A percentile compares a stretch with the other conserved stretches of the same genome.
Conservation (phyloP, 2,329 filamentous ascomycete genomes). For the Aureobasidium sp. region DNA sequence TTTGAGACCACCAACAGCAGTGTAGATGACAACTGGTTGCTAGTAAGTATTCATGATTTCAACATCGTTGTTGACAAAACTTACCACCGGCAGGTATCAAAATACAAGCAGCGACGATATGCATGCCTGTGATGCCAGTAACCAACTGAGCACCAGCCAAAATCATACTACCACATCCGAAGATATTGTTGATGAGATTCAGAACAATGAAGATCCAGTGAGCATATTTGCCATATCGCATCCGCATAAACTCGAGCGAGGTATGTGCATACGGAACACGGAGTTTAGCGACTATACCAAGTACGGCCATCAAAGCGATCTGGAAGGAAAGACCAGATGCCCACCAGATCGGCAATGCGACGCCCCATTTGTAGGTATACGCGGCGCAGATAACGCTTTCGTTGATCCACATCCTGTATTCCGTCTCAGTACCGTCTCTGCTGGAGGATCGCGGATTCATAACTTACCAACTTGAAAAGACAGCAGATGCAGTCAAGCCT, state of each 20-base stretch:
- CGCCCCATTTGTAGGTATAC: slow-evolving; percentile 25
- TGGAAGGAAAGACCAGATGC: slow-evolving; percentile 35
- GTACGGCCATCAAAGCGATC: slow-evolving; percentile 41
- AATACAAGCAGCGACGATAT: slow-evolving; percentile 38
- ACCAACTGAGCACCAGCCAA: slow-evolving; percentile 21
- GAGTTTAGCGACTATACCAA: slow-evolving; percentile 42
- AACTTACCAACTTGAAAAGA: slow-evolving; percentile 24
- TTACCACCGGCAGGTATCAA: slow-evolving; percentile 38
- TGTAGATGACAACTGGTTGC: slow-evolving; percentile 37
- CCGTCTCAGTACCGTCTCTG: not conserved
- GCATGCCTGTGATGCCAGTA: slow-evolving; percentile 37
- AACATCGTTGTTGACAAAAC: not conserved
- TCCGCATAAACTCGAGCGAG: slow-evolving; percentile 41
- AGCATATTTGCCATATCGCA: slow-evolving; percentile 22
- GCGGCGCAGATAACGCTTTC: slow-evolving; percentile 31
- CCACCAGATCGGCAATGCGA: slow-evolving; percentile 26
- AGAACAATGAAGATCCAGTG: slow-evolving; percentile 22
- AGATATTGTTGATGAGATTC: slow-evolving; percentile 28
- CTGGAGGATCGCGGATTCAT: not conserved
- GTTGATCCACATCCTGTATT: slow-evolving; percentile 34
- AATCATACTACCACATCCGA: slow-evolving; percentile 28
- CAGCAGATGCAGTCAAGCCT: slow-evolving; percentile 23
- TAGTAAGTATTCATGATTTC: not conserved
- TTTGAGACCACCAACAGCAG: slow-evolving; percentile 40
- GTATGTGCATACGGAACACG: slow-evolving; percentile 44